Conservation (phyloP, 768 basidiomycete species). For the Phlegmacium glaucopus region DNA sequence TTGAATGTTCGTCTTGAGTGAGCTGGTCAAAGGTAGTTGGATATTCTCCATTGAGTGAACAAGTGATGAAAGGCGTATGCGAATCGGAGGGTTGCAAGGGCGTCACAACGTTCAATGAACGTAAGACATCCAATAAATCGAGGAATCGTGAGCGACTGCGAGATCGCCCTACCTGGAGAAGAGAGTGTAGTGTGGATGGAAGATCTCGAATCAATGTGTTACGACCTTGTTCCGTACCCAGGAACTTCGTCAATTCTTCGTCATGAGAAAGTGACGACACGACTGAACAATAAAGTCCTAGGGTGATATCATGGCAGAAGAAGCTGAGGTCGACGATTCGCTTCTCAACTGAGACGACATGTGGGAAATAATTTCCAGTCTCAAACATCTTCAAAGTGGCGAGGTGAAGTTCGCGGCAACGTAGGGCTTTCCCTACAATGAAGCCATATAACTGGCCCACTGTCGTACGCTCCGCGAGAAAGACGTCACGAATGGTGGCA, state of each 20-base stretch:
- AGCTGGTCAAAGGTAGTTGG: slow-evolving; percentile 46
- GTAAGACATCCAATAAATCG: slow-evolving; percentile 59
- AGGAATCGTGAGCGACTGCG: slow-evolving; percentile 57
- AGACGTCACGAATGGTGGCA: slow-evolving; percentile 50
- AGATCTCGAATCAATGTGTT: slow-evolving; percentile 51
- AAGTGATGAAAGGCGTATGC: slow-evolving; percentile 41
- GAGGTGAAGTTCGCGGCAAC: slow-evolving; percentile 65
- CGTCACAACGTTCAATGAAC: slow-evolving; percentile 51
- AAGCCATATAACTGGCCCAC: slow-evolving; percentile 75
- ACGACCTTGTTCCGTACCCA: slow-evolving; percentile 46
- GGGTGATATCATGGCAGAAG: slow-evolving; percentile 61
- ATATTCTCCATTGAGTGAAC: slow-evolving; percentile 37
- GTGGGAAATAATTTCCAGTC: slow-evolving; percentile 28
- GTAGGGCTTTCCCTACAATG: slow-evolving; percentile 60
- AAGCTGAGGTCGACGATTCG: slow-evolving; percentile 59
- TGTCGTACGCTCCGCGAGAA: slow-evolving; percentile 69
- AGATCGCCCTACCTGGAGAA: slow-evolving; percentile 57
- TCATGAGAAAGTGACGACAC: slow-evolving; percentile 54
- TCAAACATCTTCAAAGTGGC: slow-evolving; percentile 48
- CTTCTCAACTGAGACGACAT: slow-evolving; percentile 49
- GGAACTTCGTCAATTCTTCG: slow-evolving; percentile 51
- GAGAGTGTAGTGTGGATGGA: slow-evolving; percentile 43
- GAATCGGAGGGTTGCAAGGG: slow-evolving; percentile 51
- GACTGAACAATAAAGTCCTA: slow-evolving; percentile 62
- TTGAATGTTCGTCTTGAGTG: slow-evolving; percentile 40